Evolutionary conservation across 1,139 yeast genomes (phyloP), one percentile per base, ranked within the genome.

Genomic region (Zygoascus hellenicus): DNA sequence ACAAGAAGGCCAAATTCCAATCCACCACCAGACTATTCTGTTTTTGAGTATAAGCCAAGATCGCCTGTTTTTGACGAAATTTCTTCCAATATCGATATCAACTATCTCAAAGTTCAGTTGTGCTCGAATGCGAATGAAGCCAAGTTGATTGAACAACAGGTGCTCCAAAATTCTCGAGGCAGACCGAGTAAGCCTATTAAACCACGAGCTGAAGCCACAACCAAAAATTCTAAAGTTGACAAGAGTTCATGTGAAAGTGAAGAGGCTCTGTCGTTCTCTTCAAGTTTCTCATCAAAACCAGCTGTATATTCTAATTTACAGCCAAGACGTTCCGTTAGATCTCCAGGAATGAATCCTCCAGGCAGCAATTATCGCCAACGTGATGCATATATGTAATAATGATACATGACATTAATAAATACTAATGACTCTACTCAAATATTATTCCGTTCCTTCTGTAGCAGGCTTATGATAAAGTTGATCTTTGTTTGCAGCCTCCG

Each of bases 21-120:
- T n/a, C 32, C 43, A 3, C 43, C 37, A n/a, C 43, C 43, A n/a
- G 34, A 19, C 15, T 56, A 50, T 30, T 38, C 37, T 9, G 32
- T 10, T 10, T 48, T 53, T 22, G 48, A 45, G 2, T 49, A 52
- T 30, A 31, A 3, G 9, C 54, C 53, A 2, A 53, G 62, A 4
- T 41, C 35, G 17, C 61, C 64, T 0, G 55, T 60, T 5, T 52
- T 59, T 31, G 48, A 43, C 48, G 48, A 42, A 10, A 22, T 48
- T 10, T 43, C 28, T 7, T 22, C 26, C 7, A 7, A 7, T 22
- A 7, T 22, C 7, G 26, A 22, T 22, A 22, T 22, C 7, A 58
- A 53, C 19, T 62, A 50, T 45, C 45, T 59, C 14, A 43, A 43
- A 19, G 63, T 64, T 3, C 65, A 62, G 43, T 49, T 60, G 2